phyloP scores from a whole-genome alignment of 225 moss, liverwort and hornwort genomes.

The Straminergon stramineum region DNA sequence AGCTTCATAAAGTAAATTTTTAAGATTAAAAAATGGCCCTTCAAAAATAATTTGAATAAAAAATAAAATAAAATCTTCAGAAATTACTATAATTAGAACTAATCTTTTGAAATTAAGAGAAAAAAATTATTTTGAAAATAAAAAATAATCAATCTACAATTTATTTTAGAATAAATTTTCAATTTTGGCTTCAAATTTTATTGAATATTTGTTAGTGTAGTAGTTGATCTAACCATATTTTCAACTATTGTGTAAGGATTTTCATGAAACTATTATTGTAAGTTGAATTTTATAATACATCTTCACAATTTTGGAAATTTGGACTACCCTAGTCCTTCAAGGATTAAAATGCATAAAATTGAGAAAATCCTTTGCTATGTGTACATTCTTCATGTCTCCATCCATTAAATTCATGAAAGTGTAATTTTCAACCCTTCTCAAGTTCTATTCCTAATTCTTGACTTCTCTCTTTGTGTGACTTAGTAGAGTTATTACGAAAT shows the following conservation, averaged over 20 bases:
- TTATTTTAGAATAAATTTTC: background rate
- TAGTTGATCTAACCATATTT: background rate
- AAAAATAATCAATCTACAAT: background rate
- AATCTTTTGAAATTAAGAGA: fast-evolving
- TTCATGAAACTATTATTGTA: too few species aligned
- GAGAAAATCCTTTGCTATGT: background rate
- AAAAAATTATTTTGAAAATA: background rate
- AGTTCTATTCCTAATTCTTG: background rate
- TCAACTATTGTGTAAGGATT: background rate
- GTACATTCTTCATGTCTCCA: background rate
- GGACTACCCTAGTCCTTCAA: fast-evolving
- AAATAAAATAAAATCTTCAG: background rate
- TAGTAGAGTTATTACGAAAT: background rate
- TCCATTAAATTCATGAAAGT: background rate
- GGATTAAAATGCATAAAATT: background rate
- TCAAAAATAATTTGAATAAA: background rate
- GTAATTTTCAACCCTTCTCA: background rate
- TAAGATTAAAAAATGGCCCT: background rate
- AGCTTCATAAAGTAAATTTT: background rate
- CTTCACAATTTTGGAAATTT: background rate
- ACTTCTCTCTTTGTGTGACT: background rate
- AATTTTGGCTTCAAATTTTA: background rate
- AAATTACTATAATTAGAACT: background rate
- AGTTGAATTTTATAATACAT: too few species aligned
- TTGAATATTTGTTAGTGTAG: background rate